Base-by-base conservation (phyloP, 805 yeast species). In the Metschnikowia hibisci region DNA sequence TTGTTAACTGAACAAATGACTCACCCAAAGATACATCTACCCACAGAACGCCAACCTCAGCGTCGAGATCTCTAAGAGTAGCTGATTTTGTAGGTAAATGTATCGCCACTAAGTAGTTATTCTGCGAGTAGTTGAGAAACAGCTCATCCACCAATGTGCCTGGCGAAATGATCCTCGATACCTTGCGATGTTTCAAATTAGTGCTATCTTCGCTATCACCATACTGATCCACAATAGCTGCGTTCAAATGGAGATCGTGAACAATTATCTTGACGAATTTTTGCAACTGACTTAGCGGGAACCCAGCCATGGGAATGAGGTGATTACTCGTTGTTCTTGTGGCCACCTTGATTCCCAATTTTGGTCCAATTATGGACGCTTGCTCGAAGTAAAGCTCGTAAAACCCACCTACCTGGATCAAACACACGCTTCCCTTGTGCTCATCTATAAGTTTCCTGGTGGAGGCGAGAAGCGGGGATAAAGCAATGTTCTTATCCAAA, bases 81-180 rank as follows among this genome's bases (percentile, higher is more conserved):
- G 44, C 63, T 53, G 62, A 68, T 54, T 50, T 73, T 54, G 62
- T 73, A 11, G 37, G 34, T 12, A 46, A 45, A 6, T 77, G 74
- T 11, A 91, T 71, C 4, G 87, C 76, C 18, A 84, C 67, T 28
- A 91, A 64, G 57, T 73, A 88, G 55, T 89, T 87, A 52, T 85
- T 85, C 37, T 77, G 74, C 46, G 78, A 78, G 44, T 78, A 79
- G 58, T 88, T 85, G 55, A 91, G 67, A 48, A 91, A 82, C 0
- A 84, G 80, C 54, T 91, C 97, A 55, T 87, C 96, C 9, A 91
- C 77, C 27, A 91, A 73, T 0, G 98, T 91, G 0, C 99, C 99
- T 0, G 97, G 96, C 0, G 97, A 84, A 2, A 93, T 79, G 6
- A 91, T 78, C 32, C 97, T 69, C 6, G 87, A 75, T 0, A 93